Base-by-base conservation (phyloP, 78 protist genomes). In the Protostelium mycophagum region DNA sequence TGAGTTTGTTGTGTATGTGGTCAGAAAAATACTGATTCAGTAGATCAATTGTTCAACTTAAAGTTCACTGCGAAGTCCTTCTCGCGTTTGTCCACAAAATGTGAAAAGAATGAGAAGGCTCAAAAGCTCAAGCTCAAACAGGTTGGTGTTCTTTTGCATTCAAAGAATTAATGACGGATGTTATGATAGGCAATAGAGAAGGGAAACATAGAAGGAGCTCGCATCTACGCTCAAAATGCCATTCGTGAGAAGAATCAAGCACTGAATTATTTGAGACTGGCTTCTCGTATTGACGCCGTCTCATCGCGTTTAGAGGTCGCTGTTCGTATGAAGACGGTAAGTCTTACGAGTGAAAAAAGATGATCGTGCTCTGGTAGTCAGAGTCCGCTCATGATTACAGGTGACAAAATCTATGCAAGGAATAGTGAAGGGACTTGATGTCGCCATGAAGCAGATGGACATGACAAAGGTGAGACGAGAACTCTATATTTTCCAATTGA, bases 211-310 rank as follows among this genome's bases (percentile, higher is more conserved):
- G 99, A 98, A 9, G 98, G 98, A 5, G 99, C 99, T 0, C 93
- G 98, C 25, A 98, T 98, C 31, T 96, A 97, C 87, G 99, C 99
- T 28, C 98, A 98, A 89, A 98, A 98, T 87, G 97, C 99, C 25
- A 98, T 98, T 83, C 91, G 99, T 5, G 93, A 97, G 38, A 96
- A 98, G 95, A 96, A 95, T 39, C 97, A 97, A 87, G 38, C 95
- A 9, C 84, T 96, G 38, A 98, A 98, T 88, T 96, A 95, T 36
- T 87, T 98, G 63, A 38, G 97, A 10, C 95, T 98, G 87, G 36
- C 97, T 34, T 83, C 96, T 0, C 90, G 99, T 28, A 28, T 98
- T n/a, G 99, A 98, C 38, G 99, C 98, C 25, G 99, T 98, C 1
- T 97, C 99, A 25, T 86, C 96, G n/a, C 91, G 99, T 31, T 89